phyloP scores from a whole-genome alignment of 352 stramenopile genomes.

The Globisporangium camurandrum region DNA sequence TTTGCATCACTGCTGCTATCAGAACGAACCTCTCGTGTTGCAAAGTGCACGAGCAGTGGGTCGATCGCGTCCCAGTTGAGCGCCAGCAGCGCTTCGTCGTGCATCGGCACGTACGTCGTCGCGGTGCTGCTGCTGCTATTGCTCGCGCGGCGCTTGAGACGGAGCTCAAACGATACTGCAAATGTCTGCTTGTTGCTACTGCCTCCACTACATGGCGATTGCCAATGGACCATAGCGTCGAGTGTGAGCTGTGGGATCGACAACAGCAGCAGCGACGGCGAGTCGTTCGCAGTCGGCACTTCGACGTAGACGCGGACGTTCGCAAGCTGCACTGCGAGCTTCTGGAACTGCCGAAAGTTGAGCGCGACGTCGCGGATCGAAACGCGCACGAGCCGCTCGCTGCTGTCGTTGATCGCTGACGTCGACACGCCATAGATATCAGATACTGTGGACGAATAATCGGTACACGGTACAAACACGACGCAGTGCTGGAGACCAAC shows the following conservation, averaged over 20 bases:
- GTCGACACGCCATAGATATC: constrained; percentile 24
- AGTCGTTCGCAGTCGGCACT: not conserved
- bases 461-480: constrained; percentile 23
- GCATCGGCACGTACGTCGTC: constrained; percentile 28
- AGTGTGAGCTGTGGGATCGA: constrained; percentile 19
- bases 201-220: not conserved
- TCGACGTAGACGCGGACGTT: constrained; percentile 15
- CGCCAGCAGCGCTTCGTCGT: constrained; percentile 35
- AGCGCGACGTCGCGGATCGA: constrained; percentile 31
- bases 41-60: constrained; percentile 43
- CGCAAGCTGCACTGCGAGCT: constrained; percentile 29
- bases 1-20: constrained; percentile 33
- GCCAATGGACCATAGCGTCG: constrained; percentile 25
- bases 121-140: constrained; percentile 2
- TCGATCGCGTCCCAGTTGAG: constrained; percentile 73
- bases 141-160: constrained; percentile 23
- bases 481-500: constrained; percentile 28
- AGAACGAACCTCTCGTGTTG: too few species aligned
- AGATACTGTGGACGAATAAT: too few species aligned
- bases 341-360: constrained; percentile 47
- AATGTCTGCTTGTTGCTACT: constrained; percentile 14
- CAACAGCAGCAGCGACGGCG: constrained; percentile 14
- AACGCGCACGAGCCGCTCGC: constrained; percentile 21
- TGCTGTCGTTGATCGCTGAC: constrained; percentile 11
- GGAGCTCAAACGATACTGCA: constrained; percentile 44